Percentiles rank a stretch among this genome's conserved stretches.
These are phyloP conservation scores for Orbilia oligospora DNA, from an alignment of 2,329 filamentous ascomycete species.

Conservation along the genomic window DNA sequence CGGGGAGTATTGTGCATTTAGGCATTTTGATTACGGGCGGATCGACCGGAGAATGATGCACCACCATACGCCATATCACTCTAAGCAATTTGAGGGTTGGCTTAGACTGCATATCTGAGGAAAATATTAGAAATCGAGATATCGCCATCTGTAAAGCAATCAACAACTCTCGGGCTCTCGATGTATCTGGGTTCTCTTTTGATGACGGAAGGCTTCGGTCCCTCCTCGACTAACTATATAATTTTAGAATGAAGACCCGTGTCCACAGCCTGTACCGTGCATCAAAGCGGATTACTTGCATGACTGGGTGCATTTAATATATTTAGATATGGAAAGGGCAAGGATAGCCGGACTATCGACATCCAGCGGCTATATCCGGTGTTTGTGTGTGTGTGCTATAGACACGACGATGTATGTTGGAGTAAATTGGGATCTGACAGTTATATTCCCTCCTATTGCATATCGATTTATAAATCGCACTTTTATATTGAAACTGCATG, in stretches of 20 bases:
- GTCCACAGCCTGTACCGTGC: conserved; percentile 13
- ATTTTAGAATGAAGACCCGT: neutral
- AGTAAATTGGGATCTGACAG: conserved; percentile 33
- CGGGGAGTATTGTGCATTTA: conserved; percentile 29
- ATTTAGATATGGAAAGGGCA: conserved; percentile 10
- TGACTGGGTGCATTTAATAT: conserved; percentile 21
- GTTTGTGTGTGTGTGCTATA: neutral
- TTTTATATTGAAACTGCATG: conserved; percentile 18
- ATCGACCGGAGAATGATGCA: conserved; percentile 28
- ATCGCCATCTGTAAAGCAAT: neutral
- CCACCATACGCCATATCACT: conserved; percentile 3
- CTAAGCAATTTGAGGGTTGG: neutral
- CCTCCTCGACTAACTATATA: neutral
- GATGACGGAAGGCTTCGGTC: neutral
- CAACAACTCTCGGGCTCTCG: neutral
- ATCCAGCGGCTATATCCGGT: conserved; percentile 28
- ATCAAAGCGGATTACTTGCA: conserved; percentile 33
- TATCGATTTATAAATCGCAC: conserved; percentile 20
- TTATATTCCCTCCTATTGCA: conserved; percentile 11
- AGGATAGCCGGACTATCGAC: conserved; percentile 21
- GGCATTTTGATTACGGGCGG: conserved; percentile 26
- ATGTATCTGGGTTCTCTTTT: neutral
- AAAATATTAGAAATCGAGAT: conserved; percentile 21
- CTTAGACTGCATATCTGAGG: neutral
- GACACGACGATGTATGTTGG: conserved; percentile 13